Base-by-base conservation (phyloP, 768 basidiomycete species). In the Xerocomellus chrysenteron region DNA sequence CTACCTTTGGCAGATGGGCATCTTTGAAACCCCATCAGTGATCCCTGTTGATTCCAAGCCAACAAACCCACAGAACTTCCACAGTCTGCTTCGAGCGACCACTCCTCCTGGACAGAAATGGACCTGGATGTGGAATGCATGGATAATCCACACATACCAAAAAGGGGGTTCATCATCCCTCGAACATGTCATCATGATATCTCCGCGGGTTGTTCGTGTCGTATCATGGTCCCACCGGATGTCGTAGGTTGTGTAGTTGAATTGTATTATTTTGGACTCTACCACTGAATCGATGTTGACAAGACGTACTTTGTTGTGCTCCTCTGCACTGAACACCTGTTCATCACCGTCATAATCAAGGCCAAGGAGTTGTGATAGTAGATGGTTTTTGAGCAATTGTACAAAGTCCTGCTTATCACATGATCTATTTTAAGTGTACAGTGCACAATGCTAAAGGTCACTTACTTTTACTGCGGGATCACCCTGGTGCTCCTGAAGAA, bases 51-150 rank as follows among this genome's bases (percentile, higher is more conserved):
- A 44, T 33, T 4, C 64, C 58, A 2, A 68, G 42, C 70, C 65
- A 67, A 2, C 52, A 49, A 11, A 71, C 62, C 64, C 64, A 72
- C 2, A 72, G 42, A 14, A 70, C 50, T 6, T 65, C 62, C 44
- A 69, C 54, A 2, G 1, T 28, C 13, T 41, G 36, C 19, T 11
- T 32, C 1, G 24, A 12, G 2, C 0, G 14, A 6, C n/a, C 40
- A 28, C 7, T 0, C n/a, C 54, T 5, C 37, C 14, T 0, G 9
- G 39, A n/a, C 3, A 16, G 7, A 50, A 37, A 0, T 2, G 26
- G 2, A 61, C 40, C 16, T 12, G 8, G 17, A 61, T 33, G n/a
- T 65, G 62, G 26, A 57, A 67, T 3, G 63, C 56, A 4, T 41
- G 24, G 14, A 67, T 43, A 1, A 66, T 61, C 4, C 26, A 36